Evolutionary conservation across 768 basidiomycete genomes (phyloP).

Genomic region (Suillus placidus): DNA sequence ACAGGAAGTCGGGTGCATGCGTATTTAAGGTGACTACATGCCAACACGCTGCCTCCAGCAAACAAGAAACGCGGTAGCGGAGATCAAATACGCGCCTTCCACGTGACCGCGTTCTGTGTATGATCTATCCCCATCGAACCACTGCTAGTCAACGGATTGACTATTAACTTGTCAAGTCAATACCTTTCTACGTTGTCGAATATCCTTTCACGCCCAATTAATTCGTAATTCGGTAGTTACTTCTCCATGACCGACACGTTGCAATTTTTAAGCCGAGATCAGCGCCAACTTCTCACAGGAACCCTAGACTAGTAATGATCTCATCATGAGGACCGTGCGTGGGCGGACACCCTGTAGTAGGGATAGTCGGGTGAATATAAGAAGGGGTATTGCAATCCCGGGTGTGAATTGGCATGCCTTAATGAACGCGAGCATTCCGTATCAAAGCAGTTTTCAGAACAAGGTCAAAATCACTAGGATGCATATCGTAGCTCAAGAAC

Average conservation of each 20-base stretch:
- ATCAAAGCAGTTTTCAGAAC: background rate
- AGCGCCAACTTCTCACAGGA: background rate
- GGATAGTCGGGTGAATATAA: background rate
- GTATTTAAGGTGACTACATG: slow-evolving; percentile 28
- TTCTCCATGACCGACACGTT: background rate
- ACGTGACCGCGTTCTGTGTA: slow-evolving; percentile 32
- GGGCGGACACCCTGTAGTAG: background rate
- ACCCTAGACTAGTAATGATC: slow-evolving; percentile 1
- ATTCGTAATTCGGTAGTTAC: background rate
- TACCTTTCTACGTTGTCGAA: background rate
- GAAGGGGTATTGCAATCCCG: background rate
- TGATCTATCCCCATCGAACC: slow-evolving; percentile 15
- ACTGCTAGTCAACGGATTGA: background rate
- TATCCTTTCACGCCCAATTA: background rate
- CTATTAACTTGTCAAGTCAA: background rate
- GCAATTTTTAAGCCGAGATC: background rate
- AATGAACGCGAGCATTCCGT: background rate
- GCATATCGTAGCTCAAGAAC: slow-evolving; percentile 9
- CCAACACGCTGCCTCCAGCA: slow-evolving; percentile 17
- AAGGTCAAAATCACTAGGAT: background rate
- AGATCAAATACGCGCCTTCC: slow-evolving; percentile 25
- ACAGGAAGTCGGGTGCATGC: slow-evolving; percentile 4
- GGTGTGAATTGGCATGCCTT: background rate
- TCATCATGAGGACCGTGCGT: background rate
- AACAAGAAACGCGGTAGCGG: slow-evolving; percentile 31